Evolutionary conservation across 495 filamentous ascomycete genomes (phyloP).

Genomic region (Penicillium waksmanii): DNA sequence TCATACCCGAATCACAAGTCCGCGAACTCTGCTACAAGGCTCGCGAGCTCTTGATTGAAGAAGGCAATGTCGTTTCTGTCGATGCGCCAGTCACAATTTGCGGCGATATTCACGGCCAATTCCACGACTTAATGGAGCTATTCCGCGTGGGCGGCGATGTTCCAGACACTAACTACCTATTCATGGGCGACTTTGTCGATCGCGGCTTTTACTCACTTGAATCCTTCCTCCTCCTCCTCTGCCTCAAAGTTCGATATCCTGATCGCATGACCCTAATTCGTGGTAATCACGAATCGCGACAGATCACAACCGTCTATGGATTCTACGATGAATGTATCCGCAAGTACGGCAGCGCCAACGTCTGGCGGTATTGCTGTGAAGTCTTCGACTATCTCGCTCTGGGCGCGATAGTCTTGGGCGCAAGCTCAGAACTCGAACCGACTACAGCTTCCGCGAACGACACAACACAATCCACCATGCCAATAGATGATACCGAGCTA

Average conservation of each 20-base stretch:
- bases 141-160: constrained; percentile 95
- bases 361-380: constrained; percentile 98
- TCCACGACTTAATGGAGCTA: constrained; percentile 98
- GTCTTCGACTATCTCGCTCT: constrained; percentile 98
- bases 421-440: constrained; percentile 71
- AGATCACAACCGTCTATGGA: constrained; percentile 97
- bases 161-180: constrained; percentile 97
- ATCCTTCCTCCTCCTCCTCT: constrained; percentile 91
- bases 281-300: constrained; percentile 95
- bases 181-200: constrained; percentile 99
- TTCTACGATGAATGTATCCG: constrained; percentile 99
- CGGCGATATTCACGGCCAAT: constrained; percentile 97
- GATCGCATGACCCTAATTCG: constrained; percentile 97
- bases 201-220: constrained; percentile 98
- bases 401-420: constrained; percentile 90
- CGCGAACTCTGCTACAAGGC: constrained; percentile 98
- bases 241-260: constrained; percentile 95
- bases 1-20: constrained; percentile 93
- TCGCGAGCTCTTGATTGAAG: constrained; percentile 93
- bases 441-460: constrained; percentile 47
- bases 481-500: constrained; percentile 65
- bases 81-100: constrained; percentile 98
- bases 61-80: constrained; percentile 96
- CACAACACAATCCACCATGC: constrained; percentile 48
- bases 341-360: constrained; percentile 96